Base-by-base conservation (phyloP, 208 protist genomes). In the Porcisia hertigi region DNA sequence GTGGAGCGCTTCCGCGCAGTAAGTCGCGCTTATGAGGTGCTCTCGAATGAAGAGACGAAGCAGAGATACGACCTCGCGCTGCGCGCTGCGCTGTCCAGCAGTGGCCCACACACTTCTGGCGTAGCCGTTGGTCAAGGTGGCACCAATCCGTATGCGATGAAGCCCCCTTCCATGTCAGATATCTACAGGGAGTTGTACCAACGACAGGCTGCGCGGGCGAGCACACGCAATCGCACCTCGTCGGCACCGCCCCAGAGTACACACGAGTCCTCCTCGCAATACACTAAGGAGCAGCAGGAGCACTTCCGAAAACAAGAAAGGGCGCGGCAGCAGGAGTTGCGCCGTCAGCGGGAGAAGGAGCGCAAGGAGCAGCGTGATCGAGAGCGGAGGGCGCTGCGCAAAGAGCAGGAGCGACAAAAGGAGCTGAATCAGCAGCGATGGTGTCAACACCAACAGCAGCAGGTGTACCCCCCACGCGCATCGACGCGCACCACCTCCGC, bases 1-100 rank as follows among this genome's bases (percentile, higher is more conserved):
- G 86, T 82, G 12, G 88, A 97, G 8, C 93, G 92, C 60, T 98
- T 98, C 77, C 79, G 93, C 41, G 83, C 91, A 45, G 94, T 99
- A 43, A 89, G 84, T 53, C 71, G 93, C 36, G 98, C 98, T 47
- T 99, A 99, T 84, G 98, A 99, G 47, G 91, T 99, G 14, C 91
- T 99, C 1, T 92, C 83, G 11, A 96, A 99, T 66, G 71, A 73
- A 23, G 86, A 99, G 72, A 96, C 98, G 65, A 94, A 98, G 66
- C 75, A 88, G 60, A 81, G 98, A 34, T 99, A 99, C 81, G 99
- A 99, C 85, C 80, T 90, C 41, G 89, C 89, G 16, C 84, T 99
- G 91, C 84, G 94, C 85, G 77, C 81, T 9, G 63, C 81, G 52
- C 20, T 71, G 34, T 52, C 60, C 4, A 8, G 62, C 47, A 57